These are phyloP conservation scores for Neurospora hispaniola DNA, from an alignment of 495 filamentous ascomycete genomes.

Conservation along the genomic window DNA sequence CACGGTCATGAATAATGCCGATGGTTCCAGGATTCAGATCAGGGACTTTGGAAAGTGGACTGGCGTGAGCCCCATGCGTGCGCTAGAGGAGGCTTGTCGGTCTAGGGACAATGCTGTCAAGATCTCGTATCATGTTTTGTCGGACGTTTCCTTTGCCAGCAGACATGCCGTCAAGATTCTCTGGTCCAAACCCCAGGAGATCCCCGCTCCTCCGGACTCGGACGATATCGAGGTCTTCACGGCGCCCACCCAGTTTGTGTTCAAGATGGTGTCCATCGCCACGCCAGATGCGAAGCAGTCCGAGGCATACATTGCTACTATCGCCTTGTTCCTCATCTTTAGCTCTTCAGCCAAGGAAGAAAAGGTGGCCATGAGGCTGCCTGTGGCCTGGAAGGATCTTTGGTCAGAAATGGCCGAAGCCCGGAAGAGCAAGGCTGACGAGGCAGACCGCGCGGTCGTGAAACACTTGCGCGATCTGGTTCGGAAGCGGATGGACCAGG, in stretches of 20 bases:
- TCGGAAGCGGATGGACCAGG: constrained; percentile 41
- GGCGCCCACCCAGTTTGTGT: constrained; percentile 31
- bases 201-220: constrained; percentile 28
- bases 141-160: constrained; percentile 59
- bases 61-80: constrained; percentile 57
- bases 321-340: constrained; percentile 72
- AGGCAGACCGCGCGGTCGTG: constrained; percentile 54
- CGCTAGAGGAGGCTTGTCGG: constrained; percentile 79
- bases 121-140: constrained; percentile 55
- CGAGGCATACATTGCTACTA: constrained; percentile 74
- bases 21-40: constrained; percentile 46
- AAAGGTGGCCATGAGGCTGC: constrained; percentile 69
- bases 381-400: constrained; percentile 70
- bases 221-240: constrained; percentile 34
- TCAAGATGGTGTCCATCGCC: constrained; percentile 67
- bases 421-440: constrained; percentile 58
- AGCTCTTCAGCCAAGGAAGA: constrained; percentile 69
- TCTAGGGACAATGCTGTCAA: constrained; percentile 61
- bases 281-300: constrained; percentile 71
- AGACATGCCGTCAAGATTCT: constrained; percentile 60
- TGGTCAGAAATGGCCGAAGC: constrained; percentile 66
- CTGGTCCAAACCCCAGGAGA: constrained; percentile 72
- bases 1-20: constrained; percentile 38
- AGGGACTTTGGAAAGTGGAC: constrained; percentile 76
- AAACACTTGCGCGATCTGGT: constrained; percentile 52